Conservation (phyloP, 1,139 yeast genomes). For the Saccharomyces hybrid region DNA sequence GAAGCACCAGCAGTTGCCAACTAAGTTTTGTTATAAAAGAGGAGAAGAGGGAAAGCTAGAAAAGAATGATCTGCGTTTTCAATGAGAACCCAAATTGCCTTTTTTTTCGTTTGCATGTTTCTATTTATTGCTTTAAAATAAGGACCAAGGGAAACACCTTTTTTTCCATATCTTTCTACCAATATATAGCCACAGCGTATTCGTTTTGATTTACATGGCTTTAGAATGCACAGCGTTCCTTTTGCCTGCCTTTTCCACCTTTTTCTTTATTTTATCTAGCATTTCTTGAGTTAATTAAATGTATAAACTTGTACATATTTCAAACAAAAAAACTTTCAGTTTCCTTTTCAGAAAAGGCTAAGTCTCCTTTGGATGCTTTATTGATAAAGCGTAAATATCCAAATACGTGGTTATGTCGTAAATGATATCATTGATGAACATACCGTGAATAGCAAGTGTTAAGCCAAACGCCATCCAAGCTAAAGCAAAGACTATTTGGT, state of each 20-base stretch:
- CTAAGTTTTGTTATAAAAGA: neutral
- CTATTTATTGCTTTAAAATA: neutral
- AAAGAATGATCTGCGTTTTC: neutral
- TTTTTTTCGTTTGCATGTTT: neutral
- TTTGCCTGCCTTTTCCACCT: constrained; percentile 1
- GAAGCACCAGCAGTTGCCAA: constrained; percentile 17
- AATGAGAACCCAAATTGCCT: neutral
- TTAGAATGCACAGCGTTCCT: neutral
- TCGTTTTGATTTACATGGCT: neutral
- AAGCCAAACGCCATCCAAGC: constrained; percentile 73
- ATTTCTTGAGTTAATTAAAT: constrained; percentile 3
- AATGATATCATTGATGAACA: constrained; percentile 76
- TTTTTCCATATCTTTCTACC: neutral
- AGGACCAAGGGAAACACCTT: neutral
- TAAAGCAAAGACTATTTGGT: constrained; percentile 40
- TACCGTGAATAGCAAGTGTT: constrained; percentile 66
- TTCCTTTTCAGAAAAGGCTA: constrained; percentile 6
- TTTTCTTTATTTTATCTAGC: constrained; percentile 2
- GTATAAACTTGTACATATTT: constrained; percentile 16
- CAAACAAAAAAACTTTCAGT: constrained; percentile 6
- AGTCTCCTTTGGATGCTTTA: constrained; percentile 65
- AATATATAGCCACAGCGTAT: neutral
- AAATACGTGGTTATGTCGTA: constrained; percentile 73
- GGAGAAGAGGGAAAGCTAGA: neutral
- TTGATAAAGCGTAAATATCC: constrained; percentile 78